Evolutionary conservation across 129 eudicot genomes (phyloP).

Genomic region (Chrysanthemum seticuspe): DNA sequence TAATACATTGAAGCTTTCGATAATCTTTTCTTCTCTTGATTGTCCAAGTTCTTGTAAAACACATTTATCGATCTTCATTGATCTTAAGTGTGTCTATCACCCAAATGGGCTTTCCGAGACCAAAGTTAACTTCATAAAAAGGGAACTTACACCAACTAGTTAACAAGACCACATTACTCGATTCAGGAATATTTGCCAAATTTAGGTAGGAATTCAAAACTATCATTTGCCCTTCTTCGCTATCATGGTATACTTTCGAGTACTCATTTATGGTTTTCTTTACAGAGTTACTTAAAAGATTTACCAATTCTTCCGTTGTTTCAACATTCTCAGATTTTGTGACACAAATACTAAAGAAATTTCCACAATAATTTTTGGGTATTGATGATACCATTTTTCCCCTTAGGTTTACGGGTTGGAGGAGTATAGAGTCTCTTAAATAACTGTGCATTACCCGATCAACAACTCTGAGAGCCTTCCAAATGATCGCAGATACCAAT

Average conservation of each 20-base stretch:
- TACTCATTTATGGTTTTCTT: not conserved
- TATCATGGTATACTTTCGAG: not conserved
- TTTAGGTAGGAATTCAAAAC: not conserved
- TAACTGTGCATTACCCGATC: not conserved
- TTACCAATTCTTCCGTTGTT: not conserved
- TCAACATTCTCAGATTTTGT: not conserved
- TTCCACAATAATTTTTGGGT: not conserved
- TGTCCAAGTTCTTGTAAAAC: no score
- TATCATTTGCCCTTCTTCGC: not conserved
- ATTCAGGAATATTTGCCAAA: not conserved
- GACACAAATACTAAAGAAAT: not conserved
- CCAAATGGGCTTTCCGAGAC: slow-evolving; percentile 8
- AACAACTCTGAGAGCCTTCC: not conserved
- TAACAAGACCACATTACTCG: not conserved
- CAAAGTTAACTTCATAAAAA: slow-evolving; percentile 2
- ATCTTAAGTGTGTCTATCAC: no score
- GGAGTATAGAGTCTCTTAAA: not conserved
- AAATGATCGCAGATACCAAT: not conserved
- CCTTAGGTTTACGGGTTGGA: not conserved
- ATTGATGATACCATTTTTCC: not conserved
- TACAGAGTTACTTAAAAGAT: not conserved
- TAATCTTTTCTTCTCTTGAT: no score
- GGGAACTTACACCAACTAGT: not conserved
- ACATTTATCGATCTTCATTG: no score
- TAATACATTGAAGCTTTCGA: no score